Base-by-base conservation (phyloP, 208 protist species). In the Crithidia mellificae region DNA sequence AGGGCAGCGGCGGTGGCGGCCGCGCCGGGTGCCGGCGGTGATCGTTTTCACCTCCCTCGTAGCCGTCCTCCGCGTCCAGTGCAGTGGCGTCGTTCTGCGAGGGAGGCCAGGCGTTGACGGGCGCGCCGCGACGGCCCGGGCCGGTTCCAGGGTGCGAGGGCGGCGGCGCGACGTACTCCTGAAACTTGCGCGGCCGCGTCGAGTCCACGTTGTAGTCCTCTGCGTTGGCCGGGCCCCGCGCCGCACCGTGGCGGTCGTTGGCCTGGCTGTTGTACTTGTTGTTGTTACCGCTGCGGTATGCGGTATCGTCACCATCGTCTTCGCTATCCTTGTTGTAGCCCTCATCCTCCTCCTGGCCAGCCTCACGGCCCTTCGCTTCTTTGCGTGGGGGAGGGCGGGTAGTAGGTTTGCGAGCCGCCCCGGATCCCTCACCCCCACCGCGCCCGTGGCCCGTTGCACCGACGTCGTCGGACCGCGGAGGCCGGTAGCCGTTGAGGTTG, bases 401-500 rank as follows among this genome's bases (percentile, higher is more conserved):
- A 22, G 4, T 30, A 17, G 12, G 8, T 22, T 30, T 52, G 15
- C 24, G 47, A 8, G 2, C 50, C 6, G 41, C 4, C 8, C n/a
- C 14, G 15, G 4, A 17, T 38, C 34, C 34, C 6, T 27, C 27
- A 54, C 4, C 50, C 3, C 14, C 27, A 6, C 50, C 27, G 50
- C 27, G 46, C 7, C 27, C 29, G 50, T 46, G 32, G 29, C 50
- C 29, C 8, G 15, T 2, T 43, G 52, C 32, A 27, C n/a, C n/a
- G n/a, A 30, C 8, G 27, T 49, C 41, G 0, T 63, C 41, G 6
- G 56, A 51, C 7, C 2, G 56, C 1, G 58, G 30, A 1, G 58
- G 44, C 30, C 58, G 58, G 44, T 64, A 64, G 44, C 62, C 47
- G 19, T 41, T 58, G 20, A 75, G 62, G 62, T n/a, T 68, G 61